These are phyloP conservation scores for Taphrina flavorubra DNA, from an alignment of 1,139 yeast genomes.

Conservation along the genomic window DNA sequence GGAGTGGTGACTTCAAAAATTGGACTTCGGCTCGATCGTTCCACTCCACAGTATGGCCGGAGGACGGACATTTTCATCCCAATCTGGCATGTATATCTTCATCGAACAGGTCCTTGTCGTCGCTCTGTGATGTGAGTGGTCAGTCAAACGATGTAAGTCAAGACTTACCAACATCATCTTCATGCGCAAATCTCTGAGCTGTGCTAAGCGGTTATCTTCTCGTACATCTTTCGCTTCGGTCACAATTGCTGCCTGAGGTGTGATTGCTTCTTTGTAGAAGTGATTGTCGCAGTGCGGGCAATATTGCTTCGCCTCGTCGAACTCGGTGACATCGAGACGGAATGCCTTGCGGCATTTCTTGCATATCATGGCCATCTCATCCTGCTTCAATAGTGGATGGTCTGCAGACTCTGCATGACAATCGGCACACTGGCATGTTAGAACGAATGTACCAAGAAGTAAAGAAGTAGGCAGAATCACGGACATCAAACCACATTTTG, in stretches of 20 bases:
- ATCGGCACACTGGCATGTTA: slow-evolving; percentile 54
- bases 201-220: slow-evolving; percentile 40
- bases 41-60: too few species aligned
- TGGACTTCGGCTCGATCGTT: too few species aligned
- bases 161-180: slow-evolving; percentile 34
- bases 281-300: slow-evolving; percentile 55
- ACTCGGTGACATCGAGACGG: slow-evolving; percentile 51
- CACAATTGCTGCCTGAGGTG: slow-evolving; percentile 44
- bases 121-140: slow-evolving; percentile 6
- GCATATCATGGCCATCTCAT: slow-evolving; percentile 53
- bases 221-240: slow-evolving; percentile 41
- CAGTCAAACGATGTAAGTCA: not conserved
- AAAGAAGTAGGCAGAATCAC: not conserved
- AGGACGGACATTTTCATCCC: slow-evolving; percentile 1
- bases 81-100: slow-evolving; percentile 34
- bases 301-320: slow-evolving; percentile 53
- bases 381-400: slow-evolving; percentile 51
- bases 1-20: too few species aligned
- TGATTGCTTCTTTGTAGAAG: slow-evolving; percentile 50
- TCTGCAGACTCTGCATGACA: slow-evolving; percentile 52
- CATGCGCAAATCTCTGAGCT: slow-evolving; percentile 38
- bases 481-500: slow-evolving; percentile 21
- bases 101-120: slow-evolving; percentile 35
- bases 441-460: slow-evolving; percentile 17
- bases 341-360: slow-evolving; percentile 54